A percentile compares a stretch with the other conserved stretches of the same genome.
These are phyloP conservation scores for Claviceps cyperi DNA, from an alignment of 2,329 filamentous ascomycete species.

Conservation along the genomic window DNA sequence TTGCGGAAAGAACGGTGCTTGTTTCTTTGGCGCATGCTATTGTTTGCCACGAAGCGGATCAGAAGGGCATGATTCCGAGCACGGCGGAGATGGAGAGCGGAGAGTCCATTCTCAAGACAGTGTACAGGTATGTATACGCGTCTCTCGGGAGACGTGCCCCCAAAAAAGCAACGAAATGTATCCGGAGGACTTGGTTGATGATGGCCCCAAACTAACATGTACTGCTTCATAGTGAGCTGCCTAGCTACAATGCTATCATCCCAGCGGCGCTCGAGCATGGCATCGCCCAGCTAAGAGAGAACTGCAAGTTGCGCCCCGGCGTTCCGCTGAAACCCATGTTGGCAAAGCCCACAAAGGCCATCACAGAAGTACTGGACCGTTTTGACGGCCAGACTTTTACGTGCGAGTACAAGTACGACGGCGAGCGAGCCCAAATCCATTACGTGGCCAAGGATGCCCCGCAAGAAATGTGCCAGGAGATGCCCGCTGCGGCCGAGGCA, in stretches of 20 bases:
- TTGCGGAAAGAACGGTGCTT: conserved; percentile 85
- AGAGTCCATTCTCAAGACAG: conserved; percentile 73
- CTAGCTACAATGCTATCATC: conserved; percentile 89
- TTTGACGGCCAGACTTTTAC: conserved; percentile 94
- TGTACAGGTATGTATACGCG: conserved; percentile 54
- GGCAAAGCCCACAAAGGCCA: conserved; percentile 94
- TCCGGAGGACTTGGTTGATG: background rate
- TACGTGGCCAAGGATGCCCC: conserved; percentile 75
- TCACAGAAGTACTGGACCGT: conserved; percentile 90
- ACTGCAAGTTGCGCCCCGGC: conserved; percentile 83
- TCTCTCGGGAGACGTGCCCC: too few species aligned
- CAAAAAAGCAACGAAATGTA: too few species aligned
- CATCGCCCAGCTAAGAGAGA: conserved; percentile 65
- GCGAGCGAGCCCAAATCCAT: conserved; percentile 95
- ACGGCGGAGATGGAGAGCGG: conserved; percentile 69
- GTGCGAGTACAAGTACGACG: conserved; percentile 98
- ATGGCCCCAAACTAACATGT: background rate
- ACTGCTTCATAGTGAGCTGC: conserved; percentile 51
- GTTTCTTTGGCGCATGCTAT: conserved; percentile 82
- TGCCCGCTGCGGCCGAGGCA: conserved; percentile 48
- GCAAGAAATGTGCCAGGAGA: conserved; percentile 50
- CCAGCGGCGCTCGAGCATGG: conserved; percentile 79
- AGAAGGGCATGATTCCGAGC: conserved; percentile 54
- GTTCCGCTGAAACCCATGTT: conserved; percentile 97
- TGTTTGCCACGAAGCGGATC: conserved; percentile 65